phyloP scores from a whole-genome alignment of 257 asterid genomes.

The Solanum pinnatisectum region DNA sequence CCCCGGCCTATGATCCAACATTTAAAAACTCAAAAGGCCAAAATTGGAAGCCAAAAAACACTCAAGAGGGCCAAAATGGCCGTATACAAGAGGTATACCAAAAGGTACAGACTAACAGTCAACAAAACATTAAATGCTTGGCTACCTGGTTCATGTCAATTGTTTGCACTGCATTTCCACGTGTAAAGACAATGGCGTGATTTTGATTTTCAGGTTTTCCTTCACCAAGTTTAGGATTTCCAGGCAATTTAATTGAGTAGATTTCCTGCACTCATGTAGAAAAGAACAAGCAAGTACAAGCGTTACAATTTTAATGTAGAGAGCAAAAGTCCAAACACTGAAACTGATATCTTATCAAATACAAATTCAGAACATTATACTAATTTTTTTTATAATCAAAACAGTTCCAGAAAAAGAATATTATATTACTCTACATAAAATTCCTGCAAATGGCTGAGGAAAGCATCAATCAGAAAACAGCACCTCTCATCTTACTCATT shows the following conservation, averaged over 20 bases:
- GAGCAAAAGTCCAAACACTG: neutral
- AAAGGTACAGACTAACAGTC: neutral
- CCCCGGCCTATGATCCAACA: no score
- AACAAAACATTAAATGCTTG: neutral
- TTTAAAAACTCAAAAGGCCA: no score
- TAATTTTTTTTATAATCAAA: neutral
- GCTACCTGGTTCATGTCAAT: slow-evolving; percentile 99
- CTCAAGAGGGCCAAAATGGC: neutral
- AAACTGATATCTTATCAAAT: neutral
- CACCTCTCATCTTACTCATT: neutral
- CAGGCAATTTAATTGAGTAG: slow-evolving; percentile 88
- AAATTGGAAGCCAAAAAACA: neutral
- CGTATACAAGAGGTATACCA: neutral
- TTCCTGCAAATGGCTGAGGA: neutral
- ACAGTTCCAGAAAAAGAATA: neutral
- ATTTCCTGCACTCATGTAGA: slow-evolving; percentile 54
- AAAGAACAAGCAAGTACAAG: neutral
- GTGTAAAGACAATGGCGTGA: slow-evolving; percentile 89
- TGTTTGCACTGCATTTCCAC: slow-evolving; percentile 95
- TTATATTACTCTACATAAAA: neutral
- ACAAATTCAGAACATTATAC: neutral
- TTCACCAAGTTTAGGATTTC: slow-evolving; percentile 98
- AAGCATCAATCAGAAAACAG: neutral
- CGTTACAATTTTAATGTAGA: neutral
- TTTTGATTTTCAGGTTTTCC: slow-evolving; percentile 99